Conservation (phyloP, 805 yeast species). For the Cyberlindnera galapagoensis region DNA sequence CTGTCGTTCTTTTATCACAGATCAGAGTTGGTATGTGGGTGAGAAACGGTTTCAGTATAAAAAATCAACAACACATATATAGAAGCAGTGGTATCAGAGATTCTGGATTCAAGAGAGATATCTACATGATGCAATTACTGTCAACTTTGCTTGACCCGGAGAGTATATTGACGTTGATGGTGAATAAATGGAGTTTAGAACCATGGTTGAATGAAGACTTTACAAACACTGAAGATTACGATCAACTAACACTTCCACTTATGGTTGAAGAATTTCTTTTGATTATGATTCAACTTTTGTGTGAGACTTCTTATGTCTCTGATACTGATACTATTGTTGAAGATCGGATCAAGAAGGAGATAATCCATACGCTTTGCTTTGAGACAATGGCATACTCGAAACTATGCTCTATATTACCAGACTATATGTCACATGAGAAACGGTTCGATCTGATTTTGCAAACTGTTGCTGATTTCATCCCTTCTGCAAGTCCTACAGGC, state of each 20-base stretch:
- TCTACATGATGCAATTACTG: constrained; percentile 60
- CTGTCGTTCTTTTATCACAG: constrained; percentile 73
- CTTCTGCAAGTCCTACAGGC: constrained; percentile 54
- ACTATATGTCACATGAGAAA: constrained; percentile 65
- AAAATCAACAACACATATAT: constrained; percentile 75
- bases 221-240: constrained; percentile 36
- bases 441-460: constrained; percentile 58
- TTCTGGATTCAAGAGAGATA: constrained; percentile 72
- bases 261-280: constrained; percentile 78
- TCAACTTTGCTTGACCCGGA: constrained; percentile 53
- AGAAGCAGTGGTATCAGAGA: constrained; percentile 75
- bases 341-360: constrained; percentile 53
- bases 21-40: constrained; percentile 92
- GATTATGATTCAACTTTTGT: constrained; percentile 57
- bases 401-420: constrained; percentile 64
- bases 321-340: constrained; percentile 42
- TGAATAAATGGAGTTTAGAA: constrained; percentile 64
- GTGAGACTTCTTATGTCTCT: constrained; percentile 57
- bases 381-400: constrained; percentile 67
- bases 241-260: constrained; percentile 38
- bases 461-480: constrained; percentile 52
- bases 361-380: constrained; percentile 80
- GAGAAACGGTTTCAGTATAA: constrained; percentile 79
- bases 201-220: constrained; percentile 45
- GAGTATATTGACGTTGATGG: constrained; percentile 46